Conservation (phyloP, 2,329 filamentous ascomycete genomes). For the Alternaria arbusti region DNA sequence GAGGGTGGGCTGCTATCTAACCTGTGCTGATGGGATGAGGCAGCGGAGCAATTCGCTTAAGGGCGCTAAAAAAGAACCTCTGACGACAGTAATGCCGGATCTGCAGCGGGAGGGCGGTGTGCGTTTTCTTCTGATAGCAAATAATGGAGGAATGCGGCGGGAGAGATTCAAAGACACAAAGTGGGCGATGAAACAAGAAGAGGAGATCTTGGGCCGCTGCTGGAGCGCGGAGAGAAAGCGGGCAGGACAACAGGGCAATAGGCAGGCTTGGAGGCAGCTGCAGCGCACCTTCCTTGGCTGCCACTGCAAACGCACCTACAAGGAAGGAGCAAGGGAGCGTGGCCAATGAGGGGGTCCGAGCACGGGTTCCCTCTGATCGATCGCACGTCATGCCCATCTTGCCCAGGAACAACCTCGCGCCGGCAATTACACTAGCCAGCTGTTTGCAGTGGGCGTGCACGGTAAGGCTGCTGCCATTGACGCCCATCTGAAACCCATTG, state of each 20-base stretch:
- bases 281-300: constrained; percentile 18
- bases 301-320: constrained; percentile 23
- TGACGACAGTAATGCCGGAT: constrained; percentile 30
- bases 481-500: constrained; percentile 18
- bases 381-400: constrained; percentile 25
- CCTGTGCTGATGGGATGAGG: constrained; percentile 39
- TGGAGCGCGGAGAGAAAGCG: constrained; percentile 3
- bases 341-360: constrained; percentile 27
- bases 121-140: constrained; percentile 6
- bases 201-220: not conserved
- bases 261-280: constrained; percentile 5
- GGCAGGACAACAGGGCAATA: not conserved
- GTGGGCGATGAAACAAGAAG: not conserved
- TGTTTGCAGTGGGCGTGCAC: constrained; percentile 23
- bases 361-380: constrained; percentile 26
- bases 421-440: constrained; percentile 27
- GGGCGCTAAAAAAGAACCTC: constrained; percentile 40
- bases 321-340: constrained; percentile 32
- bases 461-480: constrained; percentile 19
- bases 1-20: constrained; percentile 34
- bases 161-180: not conserved
- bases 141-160: not conserved
- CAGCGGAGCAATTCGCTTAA: constrained; percentile 42
- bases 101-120: constrained; percentile 16
- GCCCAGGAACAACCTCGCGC: constrained; percentile 26